Percentiles rank a stretch among this genome's conserved stretches.
These are phyloP conservation scores for Orychophragmus violaceus DNA, from an alignment of 345 rosid species.

Conservation along the genomic window DNA sequence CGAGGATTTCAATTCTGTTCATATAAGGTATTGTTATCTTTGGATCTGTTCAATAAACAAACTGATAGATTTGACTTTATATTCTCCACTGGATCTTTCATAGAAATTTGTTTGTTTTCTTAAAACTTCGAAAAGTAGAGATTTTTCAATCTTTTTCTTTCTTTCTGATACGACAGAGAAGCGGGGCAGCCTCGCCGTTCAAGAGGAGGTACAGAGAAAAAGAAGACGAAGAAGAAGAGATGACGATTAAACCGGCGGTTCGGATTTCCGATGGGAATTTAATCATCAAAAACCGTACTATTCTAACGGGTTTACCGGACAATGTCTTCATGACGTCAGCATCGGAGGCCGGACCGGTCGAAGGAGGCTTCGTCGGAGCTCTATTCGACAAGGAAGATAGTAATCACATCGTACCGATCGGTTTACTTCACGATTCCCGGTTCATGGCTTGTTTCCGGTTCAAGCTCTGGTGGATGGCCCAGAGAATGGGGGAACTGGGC, in stretches of 20 bases:
- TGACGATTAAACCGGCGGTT: conserved; percentile 86
- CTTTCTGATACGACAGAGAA: conserved; percentile 35
- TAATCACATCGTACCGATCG: conserved; percentile 60
- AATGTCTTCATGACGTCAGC: conserved; percentile 65
- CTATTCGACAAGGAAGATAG: conserved; percentile 53
- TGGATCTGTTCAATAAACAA: not conserved
- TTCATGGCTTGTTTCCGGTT: conserved; percentile 92
- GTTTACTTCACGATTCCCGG: conserved; percentile 62
- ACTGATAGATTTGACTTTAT: not conserved
- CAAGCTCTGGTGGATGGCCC: conserved; percentile 99
- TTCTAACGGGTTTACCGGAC: conserved; percentile 64
- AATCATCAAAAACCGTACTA: conserved; percentile 53
- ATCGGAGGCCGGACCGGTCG: conserved; percentile 55
- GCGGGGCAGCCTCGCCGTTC: conserved; percentile 18
- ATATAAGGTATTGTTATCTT: conserved; percentile 39
- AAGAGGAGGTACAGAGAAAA: conserved; percentile 25
- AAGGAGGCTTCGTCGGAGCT: conserved; percentile 79
- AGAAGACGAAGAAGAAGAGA: conserved; percentile 28
- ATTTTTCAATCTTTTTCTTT: not conserved
- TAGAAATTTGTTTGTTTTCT: not conserved
- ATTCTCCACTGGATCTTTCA: not conserved
- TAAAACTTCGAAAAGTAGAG: not conserved
- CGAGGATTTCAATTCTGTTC: conserved; percentile 28
- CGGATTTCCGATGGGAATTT: conserved; percentile 58
- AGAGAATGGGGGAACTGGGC: conserved; percentile 76